Evolutionary conservation across 2,329 filamentous ascomycete genomes (phyloP).

Genomic region (Domatiomyces catenatus): DNA sequence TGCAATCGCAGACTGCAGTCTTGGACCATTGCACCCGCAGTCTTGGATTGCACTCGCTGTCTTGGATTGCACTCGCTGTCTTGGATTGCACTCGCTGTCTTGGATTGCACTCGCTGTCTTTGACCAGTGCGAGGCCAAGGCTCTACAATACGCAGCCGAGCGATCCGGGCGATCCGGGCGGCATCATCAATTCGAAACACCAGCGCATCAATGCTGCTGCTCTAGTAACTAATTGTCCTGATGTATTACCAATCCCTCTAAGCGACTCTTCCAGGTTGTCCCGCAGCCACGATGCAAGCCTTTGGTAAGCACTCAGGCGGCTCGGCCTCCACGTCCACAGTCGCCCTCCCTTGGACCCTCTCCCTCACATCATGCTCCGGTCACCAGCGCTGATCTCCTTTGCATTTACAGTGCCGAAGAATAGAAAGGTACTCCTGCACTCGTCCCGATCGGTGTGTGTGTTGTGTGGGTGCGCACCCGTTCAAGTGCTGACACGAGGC

Average conservation of each 20-base stretch:
- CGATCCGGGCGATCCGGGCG: too few relatives aligned
- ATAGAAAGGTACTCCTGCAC: slow-evolving; percentile 27
- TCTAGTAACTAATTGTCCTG: too few relatives aligned
- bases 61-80: too few relatives aligned
- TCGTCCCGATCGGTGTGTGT: neutral
- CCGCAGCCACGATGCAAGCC: slow-evolving; percentile 10
- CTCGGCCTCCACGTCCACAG: neutral
- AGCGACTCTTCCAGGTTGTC: neutral
- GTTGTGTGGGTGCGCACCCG: neutral
- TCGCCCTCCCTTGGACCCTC: slow-evolving; percentile 8
- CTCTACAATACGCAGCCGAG: too few relatives aligned
- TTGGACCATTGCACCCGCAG: too few relatives aligned
- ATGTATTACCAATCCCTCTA: neutral
- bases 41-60: too few relatives aligned
- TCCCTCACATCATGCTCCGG: slow-evolving; percentile 21
- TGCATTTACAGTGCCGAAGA: slow-evolving; percentile 31
- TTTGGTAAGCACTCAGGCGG: slow-evolving; percentile 24
- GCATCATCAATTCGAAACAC: too few relatives aligned
- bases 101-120: too few relatives aligned
- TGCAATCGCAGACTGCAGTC: too few relatives aligned
- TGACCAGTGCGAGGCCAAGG: too few relatives aligned
- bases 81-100: too few relatives aligned
- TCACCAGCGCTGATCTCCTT: slow-evolving; percentile 29
- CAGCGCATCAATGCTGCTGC: too few relatives aligned
- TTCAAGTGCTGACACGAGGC: slow-evolving; percentile 1